Base-by-base conservation (phyloP, 2,329 filamentous ascomycete species). In the Pyrenochaeta sp. region DNA sequence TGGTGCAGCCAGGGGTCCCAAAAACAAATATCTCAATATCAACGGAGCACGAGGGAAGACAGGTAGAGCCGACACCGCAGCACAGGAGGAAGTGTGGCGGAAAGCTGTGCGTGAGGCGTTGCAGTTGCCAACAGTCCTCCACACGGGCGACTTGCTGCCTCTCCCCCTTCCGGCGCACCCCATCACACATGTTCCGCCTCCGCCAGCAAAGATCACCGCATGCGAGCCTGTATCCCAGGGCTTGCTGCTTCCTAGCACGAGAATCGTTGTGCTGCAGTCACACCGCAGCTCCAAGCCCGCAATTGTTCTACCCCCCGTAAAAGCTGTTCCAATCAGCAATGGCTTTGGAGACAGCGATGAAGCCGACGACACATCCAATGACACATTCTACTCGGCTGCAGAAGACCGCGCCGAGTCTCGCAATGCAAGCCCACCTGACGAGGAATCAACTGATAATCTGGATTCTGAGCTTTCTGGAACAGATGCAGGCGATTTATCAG, bases 151-250 rank as follows among this genome's bases (percentile, higher is more conserved):
- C 69, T 71, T 93, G 7, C 76, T 99, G 27, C 89, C 90, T 9
- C 77, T 97, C 19, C 84, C 88, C 7, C 83, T 85, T n/a, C 79
- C 81, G 5, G 73, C 90, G 2, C 91, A 96, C 71, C 88, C 91
- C 9, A 87, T 96, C 52, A 96, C 91, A 7, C 90, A 96, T 71
- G 83, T 89, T 13, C 85, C 89, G 17, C 83, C 90, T 10, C 89
- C 90, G 28, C 90, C 92, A 0, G 94, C 90, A 28, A 91, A 88
- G 72, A 89, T 97, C 48, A 85, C 89, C 34, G 84, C 95, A n/a
- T 97, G 92, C 67, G 94, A 99, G 68, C 94, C 94, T 7, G 91
- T 97, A 11, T 85, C 89, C 5, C 94, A 99, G 71, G 94, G 94
- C 7, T 71, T 94, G 4, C 69, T 99, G 32, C 81, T 86, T 7